These are phyloP conservation scores for Ophiorrhiza pumila DNA, from an alignment of 257 asterid genomes.

Conservation along the genomic window DNA sequence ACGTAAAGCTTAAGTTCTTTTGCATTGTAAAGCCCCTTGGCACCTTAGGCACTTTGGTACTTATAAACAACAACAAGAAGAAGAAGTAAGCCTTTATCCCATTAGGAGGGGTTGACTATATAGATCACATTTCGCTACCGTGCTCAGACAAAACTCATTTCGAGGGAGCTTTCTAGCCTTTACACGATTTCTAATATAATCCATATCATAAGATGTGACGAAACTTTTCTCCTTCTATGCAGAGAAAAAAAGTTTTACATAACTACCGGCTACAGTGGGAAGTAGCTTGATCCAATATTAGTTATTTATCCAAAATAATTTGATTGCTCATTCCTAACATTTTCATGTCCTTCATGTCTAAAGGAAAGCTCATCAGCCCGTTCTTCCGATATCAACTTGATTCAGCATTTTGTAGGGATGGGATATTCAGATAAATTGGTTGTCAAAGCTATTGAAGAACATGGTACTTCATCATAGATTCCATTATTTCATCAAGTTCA, in stretches of 20 bases:
- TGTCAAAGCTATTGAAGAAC: conserved; percentile 33
- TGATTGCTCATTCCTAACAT: neutral
- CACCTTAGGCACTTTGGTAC: too few relatives aligned
- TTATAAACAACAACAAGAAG: too few relatives aligned
- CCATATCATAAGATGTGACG: too few relatives aligned
- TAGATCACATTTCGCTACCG: too few relatives aligned
- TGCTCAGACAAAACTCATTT: too few relatives aligned
- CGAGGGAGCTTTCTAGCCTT: too few relatives aligned
- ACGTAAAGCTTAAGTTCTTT: neutral
- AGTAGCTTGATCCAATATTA: neutral
- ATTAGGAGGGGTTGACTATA: too few relatives aligned
- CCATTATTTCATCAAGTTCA: neutral
- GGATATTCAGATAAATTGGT: conserved; percentile 39
- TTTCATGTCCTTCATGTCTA: neutral
- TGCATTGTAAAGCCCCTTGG: neutral
- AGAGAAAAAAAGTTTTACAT: neutral
- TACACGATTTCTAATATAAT: too few relatives aligned
- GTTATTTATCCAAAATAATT: neutral
- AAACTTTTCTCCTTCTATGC: too few relatives aligned
- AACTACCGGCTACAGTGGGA: neutral
- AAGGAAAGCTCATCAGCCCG: conserved; percentile 32
- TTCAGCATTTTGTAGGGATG: conserved; percentile 27
- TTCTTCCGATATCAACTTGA: conserved; percentile 20
- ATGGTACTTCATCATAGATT: conserved; percentile 23
- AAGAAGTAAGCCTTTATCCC: too few relatives aligned